Conservation (phyloP, 1,139 yeast genomes). For the Blastobotrys malaysiensis region DNA sequence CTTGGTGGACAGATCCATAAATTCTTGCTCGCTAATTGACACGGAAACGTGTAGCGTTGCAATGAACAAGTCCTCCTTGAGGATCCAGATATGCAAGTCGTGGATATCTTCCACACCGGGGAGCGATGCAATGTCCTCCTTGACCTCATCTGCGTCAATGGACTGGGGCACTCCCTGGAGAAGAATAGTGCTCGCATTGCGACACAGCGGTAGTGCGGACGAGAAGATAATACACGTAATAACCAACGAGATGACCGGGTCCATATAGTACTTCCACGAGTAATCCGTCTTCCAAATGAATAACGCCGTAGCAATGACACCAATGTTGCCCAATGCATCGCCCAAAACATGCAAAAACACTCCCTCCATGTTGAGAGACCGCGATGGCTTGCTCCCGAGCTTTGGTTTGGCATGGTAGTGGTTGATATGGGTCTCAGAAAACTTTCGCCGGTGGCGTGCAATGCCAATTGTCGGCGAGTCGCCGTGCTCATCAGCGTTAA, state of each 20-base stretch:
- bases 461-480: too few species aligned
- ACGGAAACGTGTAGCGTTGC: slow-evolving; percentile 88
- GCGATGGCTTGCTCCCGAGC: slow-evolving; percentile 16
- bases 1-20: slow-evolving; percentile 63
- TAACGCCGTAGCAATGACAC: slow-evolving; percentile 84
- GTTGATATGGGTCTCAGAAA: slow-evolving; percentile 23
- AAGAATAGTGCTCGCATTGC: slow-evolving; percentile 78
- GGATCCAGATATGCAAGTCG: slow-evolving; percentile 95
- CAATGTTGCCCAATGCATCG: slow-evolving; percentile 92
- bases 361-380: slow-evolving; percentile 93
- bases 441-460: neutral
- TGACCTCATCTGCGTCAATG: slow-evolving; percentile 69
- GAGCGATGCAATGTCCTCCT: slow-evolving; percentile 57
- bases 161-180: slow-evolving; percentile 89
- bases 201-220: slow-evolving; percentile 85
- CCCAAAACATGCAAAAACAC: slow-evolving; percentile 93
- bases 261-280: slow-evolving; percentile 81
- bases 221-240: slow-evolving; percentile 86
- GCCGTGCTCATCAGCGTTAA: too few species aligned
- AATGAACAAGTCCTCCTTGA: slow-evolving; percentile 79
- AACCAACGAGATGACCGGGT: slow-evolving; percentile 78
- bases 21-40: slow-evolving; percentile 55
- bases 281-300: slow-evolving; percentile 92
- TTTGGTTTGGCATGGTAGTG: slow-evolving; percentile 39
- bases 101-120: slow-evolving; percentile 80